These are phyloP conservation scores for Abelmoschus esculentus DNA, from an alignment of 345 rosid species.

Conservation along the genomic window DNA sequence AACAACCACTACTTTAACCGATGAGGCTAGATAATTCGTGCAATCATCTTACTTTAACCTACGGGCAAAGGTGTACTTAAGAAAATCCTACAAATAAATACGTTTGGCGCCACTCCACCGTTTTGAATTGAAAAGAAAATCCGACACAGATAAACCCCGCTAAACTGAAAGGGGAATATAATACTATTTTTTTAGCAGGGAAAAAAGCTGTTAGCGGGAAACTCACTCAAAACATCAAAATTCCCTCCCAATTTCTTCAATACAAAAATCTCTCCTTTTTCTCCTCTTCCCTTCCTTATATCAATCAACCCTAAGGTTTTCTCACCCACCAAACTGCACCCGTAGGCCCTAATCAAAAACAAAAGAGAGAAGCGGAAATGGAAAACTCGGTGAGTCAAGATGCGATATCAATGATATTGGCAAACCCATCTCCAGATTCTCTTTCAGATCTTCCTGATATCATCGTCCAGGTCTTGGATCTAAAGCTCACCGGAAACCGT, in stretches of 20 bases:
- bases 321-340: neutral
- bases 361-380: neutral
- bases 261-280: neutral
- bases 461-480: slow-evolving; percentile 70
- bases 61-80: no score
- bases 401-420: slow-evolving; percentile 43
- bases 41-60: no score
- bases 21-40: no score
- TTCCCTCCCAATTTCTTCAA: neutral
- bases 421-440: slow-evolving; percentile 62
- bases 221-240: neutral
- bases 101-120: no score
- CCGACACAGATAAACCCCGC: no score
- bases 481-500: slow-evolving; percentile 68
- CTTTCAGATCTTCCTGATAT: slow-evolving; percentile 39
- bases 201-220: neutral
- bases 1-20: no score
- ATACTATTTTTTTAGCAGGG: no score
- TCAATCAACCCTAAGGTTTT: no score
- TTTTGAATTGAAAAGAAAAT: no score
- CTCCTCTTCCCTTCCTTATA: neutral
- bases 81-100: no score
- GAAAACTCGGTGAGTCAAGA: slow-evolving; percentile 22
- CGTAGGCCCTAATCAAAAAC: neutral
- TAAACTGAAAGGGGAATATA: no score